phyloP scores from a whole-genome alignment of 371 early-diverging fungal species.

The Mortierella sp. region DNA sequence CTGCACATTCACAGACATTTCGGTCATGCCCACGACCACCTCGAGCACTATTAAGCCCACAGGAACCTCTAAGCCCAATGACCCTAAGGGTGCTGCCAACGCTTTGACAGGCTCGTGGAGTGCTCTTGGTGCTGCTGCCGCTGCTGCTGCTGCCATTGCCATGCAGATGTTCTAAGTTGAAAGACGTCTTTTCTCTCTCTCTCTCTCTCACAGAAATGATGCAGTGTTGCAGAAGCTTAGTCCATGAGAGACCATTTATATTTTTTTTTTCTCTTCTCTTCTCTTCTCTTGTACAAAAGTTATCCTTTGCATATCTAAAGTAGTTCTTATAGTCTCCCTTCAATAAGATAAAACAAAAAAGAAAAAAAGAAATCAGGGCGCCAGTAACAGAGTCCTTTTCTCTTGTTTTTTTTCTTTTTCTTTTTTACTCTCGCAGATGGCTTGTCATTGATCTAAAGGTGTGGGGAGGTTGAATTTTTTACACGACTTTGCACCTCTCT shows the following conservation, averaged over 20 bases:
- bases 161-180: constrained; percentile 26
- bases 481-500: too few species aligned
- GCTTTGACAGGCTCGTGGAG: constrained; percentile 6
- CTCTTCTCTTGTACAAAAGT: neutral
- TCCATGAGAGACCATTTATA: too few species aligned
- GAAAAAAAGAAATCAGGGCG: too few species aligned
- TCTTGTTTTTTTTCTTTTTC: too few species aligned
- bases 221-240: too few species aligned
- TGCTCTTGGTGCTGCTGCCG: constrained; percentile 14
- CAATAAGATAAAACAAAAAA: too few species aligned
- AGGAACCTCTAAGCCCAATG: neutral
- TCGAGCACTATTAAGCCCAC: constrained; percentile 2
- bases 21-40: neutral
- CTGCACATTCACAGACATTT: constrained; percentile 49
- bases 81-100: constrained; percentile 9
- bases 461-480: too few species aligned
- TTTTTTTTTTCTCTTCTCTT: neutral
- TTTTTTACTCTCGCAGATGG: too few species aligned
- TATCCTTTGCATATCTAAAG: too few species aligned
- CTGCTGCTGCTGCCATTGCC: constrained; percentile 27
- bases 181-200: neutral
- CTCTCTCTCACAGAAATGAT: neutral
- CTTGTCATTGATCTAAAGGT: too few species aligned
- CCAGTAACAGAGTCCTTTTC: too few species aligned
- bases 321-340: too few species aligned